Conservation (phyloP, 345 rosid genomes). For the Acer negundo region DNA sequence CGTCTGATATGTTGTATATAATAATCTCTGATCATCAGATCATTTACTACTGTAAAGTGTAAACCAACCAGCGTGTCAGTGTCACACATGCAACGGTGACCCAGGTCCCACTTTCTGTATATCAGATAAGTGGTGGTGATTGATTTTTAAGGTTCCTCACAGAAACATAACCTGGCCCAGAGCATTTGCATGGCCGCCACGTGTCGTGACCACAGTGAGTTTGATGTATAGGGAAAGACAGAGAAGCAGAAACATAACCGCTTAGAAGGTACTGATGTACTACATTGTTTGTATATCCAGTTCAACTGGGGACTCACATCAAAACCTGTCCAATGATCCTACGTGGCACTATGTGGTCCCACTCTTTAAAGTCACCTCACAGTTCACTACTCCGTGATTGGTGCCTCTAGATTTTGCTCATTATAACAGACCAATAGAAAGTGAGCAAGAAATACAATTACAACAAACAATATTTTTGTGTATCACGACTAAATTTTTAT, state of each 20-base stretch:
- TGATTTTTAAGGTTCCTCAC: not conserved
- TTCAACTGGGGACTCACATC: slow-evolving; percentile 5
- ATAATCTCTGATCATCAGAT: not conserved
- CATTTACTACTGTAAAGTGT: no score
- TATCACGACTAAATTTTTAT: no score
- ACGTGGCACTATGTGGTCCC: not conserved
- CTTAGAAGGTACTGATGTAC: not conserved
- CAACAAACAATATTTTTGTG: not conserved
- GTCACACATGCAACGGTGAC: not conserved
- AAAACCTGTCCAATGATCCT: not conserved
- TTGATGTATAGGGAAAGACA: not conserved
- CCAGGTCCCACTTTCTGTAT: not conserved
- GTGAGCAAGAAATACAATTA: not conserved
- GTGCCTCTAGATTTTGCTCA: slow-evolving; percentile 10
- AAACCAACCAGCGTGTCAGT: no score
- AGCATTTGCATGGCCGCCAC: slow-evolving; percentile 9
- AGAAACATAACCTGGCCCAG: no score
- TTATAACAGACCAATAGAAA: not conserved
- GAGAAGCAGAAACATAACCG: not conserved
- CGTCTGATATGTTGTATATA: no score
- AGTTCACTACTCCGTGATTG: slow-evolving; percentile 12
- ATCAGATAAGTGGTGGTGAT: slow-evolving; percentile 7
- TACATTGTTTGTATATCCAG: not conserved
- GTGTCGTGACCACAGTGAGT: not conserved
- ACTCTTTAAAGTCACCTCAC: not conserved